Base-by-base conservation (phyloP, 2,329 filamentous ascomycete genomes). In the Fusarium sp. region DNA sequence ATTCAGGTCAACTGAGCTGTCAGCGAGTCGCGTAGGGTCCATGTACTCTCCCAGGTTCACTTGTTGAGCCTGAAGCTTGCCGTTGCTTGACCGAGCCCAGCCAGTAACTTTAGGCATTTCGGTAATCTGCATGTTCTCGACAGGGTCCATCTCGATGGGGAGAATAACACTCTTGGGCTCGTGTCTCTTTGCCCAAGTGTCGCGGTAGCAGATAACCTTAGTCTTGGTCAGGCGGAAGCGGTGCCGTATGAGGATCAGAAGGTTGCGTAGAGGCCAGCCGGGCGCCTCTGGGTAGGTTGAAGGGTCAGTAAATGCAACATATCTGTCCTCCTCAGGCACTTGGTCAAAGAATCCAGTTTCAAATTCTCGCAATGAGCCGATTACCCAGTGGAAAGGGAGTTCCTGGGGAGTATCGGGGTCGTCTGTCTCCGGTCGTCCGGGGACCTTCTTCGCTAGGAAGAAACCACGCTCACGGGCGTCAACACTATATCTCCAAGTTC, bases 1-100 rank as follows among this genome's bases (percentile, higher is more conserved):
- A 76, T 99, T 99, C 62, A 99, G 86, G 76, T 99, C 96, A 12
- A 98, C 95, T 1, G 94, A 94, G 78, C 97, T 94, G 77, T 98
- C 94, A 23, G 96, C 96, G 20, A 98, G 84, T 75, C 90, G 90
- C 34, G 87, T 84, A 9, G 96, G 95, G 76, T 99, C 94, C 92
- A 99, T 95, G 74, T 97, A 97, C 74, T 96, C 93, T 21, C 92
- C 92, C 11, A 99, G 85, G 75, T 97, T 93, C 16, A 93, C 93
- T 20, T 91, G 87, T 71, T 92, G 90, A 18, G 92, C 90, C 20
- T 89, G 88, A 20, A 98, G 84, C 77, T 97, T 97, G 27, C 92
- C 91, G 25, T 88, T 85, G 20, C 89, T 86, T 67, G 94, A 93
- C 55, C 95, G 89, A 80, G 98, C 96, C 96, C 96, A 99, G 23